Evolutionary conservation across 306 rosid genomes (phyloP), one percentile per base, ranked within the genome.

Genomic region (Sindora glabra): DNA sequence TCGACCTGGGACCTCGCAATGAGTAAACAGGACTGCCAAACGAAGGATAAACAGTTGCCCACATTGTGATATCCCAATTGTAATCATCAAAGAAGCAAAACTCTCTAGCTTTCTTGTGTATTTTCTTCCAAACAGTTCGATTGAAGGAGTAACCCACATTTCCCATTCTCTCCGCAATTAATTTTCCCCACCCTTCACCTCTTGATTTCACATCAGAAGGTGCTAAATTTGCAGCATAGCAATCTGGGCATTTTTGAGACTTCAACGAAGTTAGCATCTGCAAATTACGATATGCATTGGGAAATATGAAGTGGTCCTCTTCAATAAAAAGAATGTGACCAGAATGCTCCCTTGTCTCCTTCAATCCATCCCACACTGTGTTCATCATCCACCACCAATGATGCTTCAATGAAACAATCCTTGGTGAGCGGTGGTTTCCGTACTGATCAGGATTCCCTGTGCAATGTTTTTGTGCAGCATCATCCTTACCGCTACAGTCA

Each of bases 351-450:
- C 37, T 53, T 3, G 90, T 94, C 77, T 94, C 99, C 13, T 64
- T 62, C 85, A 94, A 69, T 54, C 99, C 95, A 69, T 94, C 90
- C 97, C 99, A 94, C 13, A 94, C 73, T 0, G 81, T 94, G 79
- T 94, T 94, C 99, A 94, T 84, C 97, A 94, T 84, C 99, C 99
- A 94, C 99, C 99, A 94, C 99, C 99, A 94, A 70, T 94, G 99
- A 79, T 94, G 99, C 86, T 94, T 94, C 49, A 94, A 53, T 3
- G 99, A 89, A 26, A 86, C 96, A 42, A 94, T 94, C 79, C 82
- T 86, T 2, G 94, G 97, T 1, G 78, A 68, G 12, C 99, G 81
- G 18, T 89, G 90, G 82, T 82, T 86, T 32, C 95, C 95, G 67
- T 89, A 89, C 76, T 94, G 99, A 78, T 94, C 99, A 23, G 95